phyloP scores from a whole-genome alignment of 345 rosid species.

The Citrus cavaleriei region DNA sequence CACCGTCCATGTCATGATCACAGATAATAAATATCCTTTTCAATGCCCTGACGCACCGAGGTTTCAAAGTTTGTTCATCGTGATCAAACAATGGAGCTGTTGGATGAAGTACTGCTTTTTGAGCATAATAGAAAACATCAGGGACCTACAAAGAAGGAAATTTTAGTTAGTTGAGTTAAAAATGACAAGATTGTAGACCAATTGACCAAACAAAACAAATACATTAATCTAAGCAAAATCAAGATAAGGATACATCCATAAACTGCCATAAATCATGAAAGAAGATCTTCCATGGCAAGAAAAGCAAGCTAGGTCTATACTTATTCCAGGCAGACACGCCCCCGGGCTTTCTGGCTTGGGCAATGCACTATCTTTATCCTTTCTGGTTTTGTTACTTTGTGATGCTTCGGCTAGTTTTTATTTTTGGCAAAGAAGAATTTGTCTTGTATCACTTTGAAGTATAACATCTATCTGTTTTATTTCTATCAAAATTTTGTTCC shows the following conservation, averaged over 20 bases:
- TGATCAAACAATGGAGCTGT: conserved; percentile 77
- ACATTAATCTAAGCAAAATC: neutral
- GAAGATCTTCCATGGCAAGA: neutral
- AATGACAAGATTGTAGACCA: neutral
- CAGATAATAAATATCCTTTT: conserved; percentile 71
- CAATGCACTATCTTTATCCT: neutral
- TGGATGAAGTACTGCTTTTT: conserved; percentile 83
- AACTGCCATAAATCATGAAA: neutral
- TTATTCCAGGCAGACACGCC: neutral
- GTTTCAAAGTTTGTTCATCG: conserved; percentile 61
- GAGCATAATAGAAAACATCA: conserved; percentile 79
- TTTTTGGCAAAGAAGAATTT: neutral
- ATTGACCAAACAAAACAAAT: neutral
- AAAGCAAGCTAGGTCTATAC: neutral
- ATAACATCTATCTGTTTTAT: neutral
- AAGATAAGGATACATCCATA: neutral
- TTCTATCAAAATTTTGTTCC: neutral
- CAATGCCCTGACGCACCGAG: conserved; percentile 71
- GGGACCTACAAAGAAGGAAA: conserved; percentile 51
- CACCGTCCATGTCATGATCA: conserved; percentile 78
- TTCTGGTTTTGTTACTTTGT: neutral
- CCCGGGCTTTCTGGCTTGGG: neutral
- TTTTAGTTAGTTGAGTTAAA: neutral
- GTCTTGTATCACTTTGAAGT: neutral
- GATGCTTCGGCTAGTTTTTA: neutral